Percentiles rank a stretch among this genome's conserved stretches.
Evolutionary conservation across 345 rosid species (phyloP).

Genomic region (Boechera divaricarpa): DNA sequence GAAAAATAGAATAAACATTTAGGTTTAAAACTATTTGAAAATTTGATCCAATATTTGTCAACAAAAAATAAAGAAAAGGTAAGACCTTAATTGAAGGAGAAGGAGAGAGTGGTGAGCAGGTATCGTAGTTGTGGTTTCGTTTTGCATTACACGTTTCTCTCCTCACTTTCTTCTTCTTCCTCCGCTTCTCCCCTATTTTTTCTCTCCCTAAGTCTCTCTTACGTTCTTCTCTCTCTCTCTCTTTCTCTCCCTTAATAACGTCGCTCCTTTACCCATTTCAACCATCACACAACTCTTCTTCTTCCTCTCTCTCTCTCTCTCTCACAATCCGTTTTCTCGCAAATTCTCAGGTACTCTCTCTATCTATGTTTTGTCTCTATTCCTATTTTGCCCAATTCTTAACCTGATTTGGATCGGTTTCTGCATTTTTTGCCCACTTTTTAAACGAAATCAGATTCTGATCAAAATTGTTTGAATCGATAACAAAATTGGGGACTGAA

Average conservation of each 20-base stretch:
- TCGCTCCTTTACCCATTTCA: slow-evolving; percentile 18
- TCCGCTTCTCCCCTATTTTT: slow-evolving; percentile 24
- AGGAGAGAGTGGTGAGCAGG: slow-evolving; percentile 37
- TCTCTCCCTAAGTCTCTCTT: slow-evolving; percentile 30
- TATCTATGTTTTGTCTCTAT: slow-evolving; percentile 17
- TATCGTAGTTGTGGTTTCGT: slow-evolving; percentile 39
- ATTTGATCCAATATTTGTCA: too few species aligned
- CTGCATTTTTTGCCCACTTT: not conserved
- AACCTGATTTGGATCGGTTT: not conserved
- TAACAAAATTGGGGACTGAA: not conserved
- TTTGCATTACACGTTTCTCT: slow-evolving; percentile 49
- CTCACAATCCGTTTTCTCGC: slow-evolving; percentile 8
- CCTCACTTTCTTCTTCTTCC: slow-evolving; percentile 35
- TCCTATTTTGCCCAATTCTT: not conserved
- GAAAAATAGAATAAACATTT: too few species aligned
- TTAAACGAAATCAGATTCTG: slow-evolving; percentile 1
- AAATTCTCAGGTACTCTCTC: slow-evolving; percentile 35
- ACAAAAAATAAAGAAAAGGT: not conserved
- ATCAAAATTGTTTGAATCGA: not conserved
- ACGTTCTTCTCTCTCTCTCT: slow-evolving; percentile 25
- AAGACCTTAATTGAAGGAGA: not conserved
- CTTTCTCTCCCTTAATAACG: slow-evolving; percentile 20
- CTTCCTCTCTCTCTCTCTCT: not conserved
- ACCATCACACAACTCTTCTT: slow-evolving; percentile 28
- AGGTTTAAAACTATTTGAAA: too few species aligned